Evolutionary conservation across 768 basidiomycete genomes (phyloP), one percentile per base, ranked within the genome.

Genomic region (Trametes meyenii): DNA sequence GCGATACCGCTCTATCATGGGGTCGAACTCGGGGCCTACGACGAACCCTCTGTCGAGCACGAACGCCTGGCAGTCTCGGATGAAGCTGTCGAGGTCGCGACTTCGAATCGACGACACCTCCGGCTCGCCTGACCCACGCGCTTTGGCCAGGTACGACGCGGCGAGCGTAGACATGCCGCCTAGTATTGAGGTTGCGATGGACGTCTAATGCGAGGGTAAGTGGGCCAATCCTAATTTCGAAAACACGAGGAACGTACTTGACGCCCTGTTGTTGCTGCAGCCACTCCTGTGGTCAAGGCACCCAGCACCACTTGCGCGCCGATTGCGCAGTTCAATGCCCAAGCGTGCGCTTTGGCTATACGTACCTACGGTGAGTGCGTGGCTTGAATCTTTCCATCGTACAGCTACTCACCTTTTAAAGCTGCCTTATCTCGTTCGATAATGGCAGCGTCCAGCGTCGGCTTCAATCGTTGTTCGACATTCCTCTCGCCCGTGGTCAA

Each of bases 91-190:
- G 1, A 91, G 77, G 59, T 87, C 85, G 62, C 85, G 84, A 4
- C 77, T 77, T 12, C 83, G 81, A 3, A 75, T 70, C 33, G 79
- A 76, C 0, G 87, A 88, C n/a, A 80, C 53, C 62, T 90, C 87
- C 1, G 90, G 90, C 65, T 91, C 89, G 39, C 83, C 82, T 0
- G 87, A 85, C 12, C 88, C 87, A 26, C 88, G 83, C 24, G 82
- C 79, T 13, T 85, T 83, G 3, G 89, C 90, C 24, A 92, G 78
- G 71, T 87, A 91, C 1, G 88, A 86, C 17, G 89, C 88, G 14
- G 86, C 80, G 19, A 90, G 21, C 0, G 89, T 92, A 3, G 88
- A 72, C 12, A 87, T 58, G n/a, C 85, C 89, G 35, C 90, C 81
- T 38, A 83, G 72, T 35, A 80, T 45, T 3, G 80, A 67, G 17